Base-by-base conservation (phyloP, 176 grass and related monocot genomes). In the Ensete ventricosum region DNA sequence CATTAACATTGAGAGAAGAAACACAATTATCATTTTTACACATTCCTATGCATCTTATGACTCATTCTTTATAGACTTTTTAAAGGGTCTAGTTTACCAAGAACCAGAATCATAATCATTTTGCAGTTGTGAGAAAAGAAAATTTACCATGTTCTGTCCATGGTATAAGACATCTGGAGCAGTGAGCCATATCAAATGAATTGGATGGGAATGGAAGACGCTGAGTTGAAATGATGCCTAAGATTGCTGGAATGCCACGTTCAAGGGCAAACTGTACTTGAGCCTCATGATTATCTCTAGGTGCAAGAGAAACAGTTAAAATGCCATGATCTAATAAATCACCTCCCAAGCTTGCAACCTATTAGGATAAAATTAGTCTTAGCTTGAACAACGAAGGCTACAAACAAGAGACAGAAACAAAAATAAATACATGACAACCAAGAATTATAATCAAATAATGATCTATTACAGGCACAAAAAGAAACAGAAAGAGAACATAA, bases 211-310 rank as follows among this genome's bases (percentile, higher is more conserved):
- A 88, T 19, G 90, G 93, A 27, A 97, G 83, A 67, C 93, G 89
- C 82, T 93, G 90, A 53, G 94, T 91, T 76, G 90, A 93, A 49
- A 97, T 97, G 83, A 97, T 93, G 53, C 90, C 93, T 55, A 93
- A 82, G 83, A 97, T 87, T 76, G 90, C 90, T 34, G 94, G 94
- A 83, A 97, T 93, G 23, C 94, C 94, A 58, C 94, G 87, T 81
- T 97, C 94, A 1, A 97, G 94, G 67, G 94, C 94, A 87, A 97
- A 97, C 88, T 97, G 94, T 49, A 97, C 94, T 83, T 97, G 94
- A 12, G 94, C 94, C 90, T 97, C 94, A 81, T 97, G 94, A 81
- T 97, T 93, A 78, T 97, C 94, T 78, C 90, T 64, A 11, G 94
- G 94, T 50, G 94, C 94, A 8, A 97, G 90, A 19, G 94, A 97